These are phyloP conservation scores for Leishmania braziliensis DNA, from an alignment of 208 protist genomes.

Conservation along the genomic window DNA sequence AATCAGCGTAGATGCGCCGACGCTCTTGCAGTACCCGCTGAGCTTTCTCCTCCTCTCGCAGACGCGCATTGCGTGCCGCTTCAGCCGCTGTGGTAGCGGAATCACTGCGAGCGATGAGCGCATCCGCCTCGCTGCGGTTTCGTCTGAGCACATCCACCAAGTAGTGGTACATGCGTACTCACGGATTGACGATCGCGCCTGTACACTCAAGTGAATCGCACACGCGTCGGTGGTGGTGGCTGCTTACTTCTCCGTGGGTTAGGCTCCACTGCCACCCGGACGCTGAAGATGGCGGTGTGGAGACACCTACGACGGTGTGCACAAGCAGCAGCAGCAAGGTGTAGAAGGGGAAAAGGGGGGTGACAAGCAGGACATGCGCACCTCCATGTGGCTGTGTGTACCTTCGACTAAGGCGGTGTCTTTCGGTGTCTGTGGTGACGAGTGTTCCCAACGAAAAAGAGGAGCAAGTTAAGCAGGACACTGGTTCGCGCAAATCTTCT, in stretches of 20 bases:
- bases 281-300: background rate
- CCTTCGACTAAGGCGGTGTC: background rate
- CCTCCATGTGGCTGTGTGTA: background rate
- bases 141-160: slow-evolving; percentile 5
- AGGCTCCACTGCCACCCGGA: background rate
- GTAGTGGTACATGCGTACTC: slow-evolving; percentile 23
- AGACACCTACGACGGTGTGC: background rate
- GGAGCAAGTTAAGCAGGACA: background rate
- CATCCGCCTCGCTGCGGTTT: background rate
- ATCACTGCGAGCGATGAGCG: background rate
- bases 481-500: background rate
- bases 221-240: background rate
- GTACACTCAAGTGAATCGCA: background rate
- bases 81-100: background rate
- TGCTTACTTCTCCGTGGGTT: too few species aligned
- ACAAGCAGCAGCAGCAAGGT: slow-evolving; percentile 1
- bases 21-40: slow-evolving; percentile 18
- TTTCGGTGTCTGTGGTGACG: background rate
- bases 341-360: background rate
- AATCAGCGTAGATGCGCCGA: slow-evolving; percentile 13
- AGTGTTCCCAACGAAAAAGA: background rate
- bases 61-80: slow-evolving; percentile 9
- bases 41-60: slow-evolving; percentile 3
- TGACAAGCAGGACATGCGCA: background rate
- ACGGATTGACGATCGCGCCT: background rate